Evolutionary conservation across 2,329 filamentous ascomycete genomes (phyloP).

Genomic region (Paecilomyces sp.): DNA sequence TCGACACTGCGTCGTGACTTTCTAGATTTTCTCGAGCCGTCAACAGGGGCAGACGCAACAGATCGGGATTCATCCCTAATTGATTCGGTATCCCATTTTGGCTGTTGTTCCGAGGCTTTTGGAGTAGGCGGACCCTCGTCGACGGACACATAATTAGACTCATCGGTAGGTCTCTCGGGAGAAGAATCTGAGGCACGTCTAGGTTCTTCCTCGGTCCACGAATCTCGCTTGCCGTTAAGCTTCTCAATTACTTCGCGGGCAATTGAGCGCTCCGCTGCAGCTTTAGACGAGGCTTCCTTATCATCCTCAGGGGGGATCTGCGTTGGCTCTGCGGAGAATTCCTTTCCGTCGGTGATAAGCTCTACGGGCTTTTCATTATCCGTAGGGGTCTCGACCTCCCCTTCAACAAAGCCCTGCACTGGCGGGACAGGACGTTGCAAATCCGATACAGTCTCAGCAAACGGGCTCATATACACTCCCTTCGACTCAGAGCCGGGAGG

Average conservation of each 20-base stretch:
- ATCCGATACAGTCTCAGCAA: conserved; percentile 37
- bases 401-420: conserved; percentile 39
- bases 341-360: conserved; percentile 10
- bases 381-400: conserved; percentile 41
- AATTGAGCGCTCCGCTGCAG: conserved; percentile 8
- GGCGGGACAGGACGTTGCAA: conserved; percentile 13
- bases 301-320: neutral
- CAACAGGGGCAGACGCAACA: conserved; percentile 12
- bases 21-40: conserved; percentile 4
- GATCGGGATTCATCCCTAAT: conserved; percentile 9
- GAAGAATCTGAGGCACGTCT: neutral
- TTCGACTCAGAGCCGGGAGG: conserved; percentile 55
- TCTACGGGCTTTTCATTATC: conserved; percentile 22
- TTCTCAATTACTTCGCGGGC: conserved; percentile 18
- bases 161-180: neutral
- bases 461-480: conserved; percentile 44
- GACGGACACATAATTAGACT: neutral
- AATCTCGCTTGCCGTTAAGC: conserved; percentile 11
- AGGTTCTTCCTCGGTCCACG: neutral
- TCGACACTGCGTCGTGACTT: conserved; percentile 13
- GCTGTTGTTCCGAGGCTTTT: neutral
- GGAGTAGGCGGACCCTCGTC: neutral
- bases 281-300: neutral
- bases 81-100: neutral
- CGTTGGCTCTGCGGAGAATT: conserved; percentile 15